Percentiles rank a stretch among this genome's conserved stretches.
Evolutionary conservation across 2,329 filamentous ascomycete genomes (phyloP).

Genomic region (Curvularia sp.): DNA sequence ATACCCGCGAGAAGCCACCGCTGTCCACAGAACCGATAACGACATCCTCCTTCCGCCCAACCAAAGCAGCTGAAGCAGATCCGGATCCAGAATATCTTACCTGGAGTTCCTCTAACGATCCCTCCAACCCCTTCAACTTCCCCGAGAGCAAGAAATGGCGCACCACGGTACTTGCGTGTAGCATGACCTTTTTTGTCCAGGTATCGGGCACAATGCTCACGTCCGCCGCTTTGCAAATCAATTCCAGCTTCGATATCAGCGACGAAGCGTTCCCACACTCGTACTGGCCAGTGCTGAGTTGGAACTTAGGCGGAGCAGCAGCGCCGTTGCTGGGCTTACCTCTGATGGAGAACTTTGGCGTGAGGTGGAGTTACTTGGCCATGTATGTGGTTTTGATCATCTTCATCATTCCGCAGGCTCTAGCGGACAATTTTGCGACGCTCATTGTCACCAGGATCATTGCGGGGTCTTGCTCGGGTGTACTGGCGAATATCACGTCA

Average conservation of each 20-base stretch:
- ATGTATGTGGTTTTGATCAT: constrained; percentile 54
- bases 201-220: constrained; percentile 47
- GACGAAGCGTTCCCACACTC: constrained; percentile 51
- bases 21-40: not conserved
- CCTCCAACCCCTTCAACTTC: constrained; percentile 54
- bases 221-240: constrained; percentile 46
- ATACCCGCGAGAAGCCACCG: not conserved
- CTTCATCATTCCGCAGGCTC: constrained; percentile 53
- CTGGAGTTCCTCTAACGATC: constrained; percentile 36
- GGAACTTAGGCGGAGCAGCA: constrained; percentile 54
- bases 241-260: constrained; percentile 50
- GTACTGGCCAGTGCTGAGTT: constrained; percentile 53
- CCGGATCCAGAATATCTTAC: constrained; percentile 15
- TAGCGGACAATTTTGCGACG: constrained; percentile 57
- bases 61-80: not conserved
- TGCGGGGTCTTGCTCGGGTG: constrained; percentile 54
- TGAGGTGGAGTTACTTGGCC: constrained; percentile 54
- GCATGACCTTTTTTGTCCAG: constrained; percentile 50
- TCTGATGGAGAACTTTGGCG: constrained; percentile 55
- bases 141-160: constrained; percentile 52
- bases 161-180: constrained; percentile 53
- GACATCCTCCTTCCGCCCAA: not conserved
- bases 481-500: constrained; percentile 52
- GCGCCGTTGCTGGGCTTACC: constrained; percentile 53
- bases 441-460: constrained; percentile 56